A percentile compares a stretch with the other conserved stretches of the same genome.
Conservation (phyloP, 2,329 filamentous ascomycete species). For the Penicillium sp. region DNA sequence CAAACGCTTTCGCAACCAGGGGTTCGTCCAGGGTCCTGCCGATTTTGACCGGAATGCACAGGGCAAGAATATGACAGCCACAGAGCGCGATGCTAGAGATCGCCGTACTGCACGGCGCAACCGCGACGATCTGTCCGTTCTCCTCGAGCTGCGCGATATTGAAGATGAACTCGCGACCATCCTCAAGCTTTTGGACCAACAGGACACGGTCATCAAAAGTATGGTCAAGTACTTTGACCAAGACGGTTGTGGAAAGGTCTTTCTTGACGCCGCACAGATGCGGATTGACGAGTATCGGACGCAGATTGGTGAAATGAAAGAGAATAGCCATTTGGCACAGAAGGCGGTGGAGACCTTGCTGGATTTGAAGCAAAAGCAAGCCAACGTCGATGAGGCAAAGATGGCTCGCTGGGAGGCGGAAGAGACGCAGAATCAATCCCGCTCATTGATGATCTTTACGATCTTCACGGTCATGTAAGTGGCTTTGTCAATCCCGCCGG, state of each 20-base stretch:
- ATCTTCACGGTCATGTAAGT: constrained; percentile 58
- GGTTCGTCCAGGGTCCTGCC: constrained; percentile 43
- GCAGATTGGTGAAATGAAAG: constrained; percentile 53
- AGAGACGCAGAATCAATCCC: constrained; percentile 56
- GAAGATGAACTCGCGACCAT: constrained; percentile 59
- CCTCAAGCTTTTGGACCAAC: constrained; percentile 52
- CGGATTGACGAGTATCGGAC: constrained; percentile 52
- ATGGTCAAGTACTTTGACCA: constrained; percentile 32
- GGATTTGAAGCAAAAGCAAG: constrained; percentile 62
- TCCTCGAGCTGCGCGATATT: constrained; percentile 58
- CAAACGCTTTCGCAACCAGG: constrained; percentile 56
- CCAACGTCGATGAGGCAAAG: constrained; percentile 60
- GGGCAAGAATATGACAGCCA: constrained; percentile 26
- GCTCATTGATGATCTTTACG: constrained; percentile 52
- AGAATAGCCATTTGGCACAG: constrained; percentile 52
- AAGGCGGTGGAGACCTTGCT: constrained; percentile 61
- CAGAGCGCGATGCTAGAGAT: constrained; percentile 41
- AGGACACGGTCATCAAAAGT: constrained; percentile 45
- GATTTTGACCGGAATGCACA: constrained; percentile 26
- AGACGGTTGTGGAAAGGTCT: constrained; percentile 42
- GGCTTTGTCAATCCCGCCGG: too few relatives aligned
- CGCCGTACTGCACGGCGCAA: constrained; percentile 52
- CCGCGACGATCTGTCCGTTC: constrained; percentile 56
- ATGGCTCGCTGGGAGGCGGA: constrained; percentile 59
- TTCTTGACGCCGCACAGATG: constrained; percentile 49